These are phyloP conservation scores for Colletotrichum spinosum DNA, from an alignment of 2,329 filamentous ascomycete species.

Conservation along the genomic window DNA sequence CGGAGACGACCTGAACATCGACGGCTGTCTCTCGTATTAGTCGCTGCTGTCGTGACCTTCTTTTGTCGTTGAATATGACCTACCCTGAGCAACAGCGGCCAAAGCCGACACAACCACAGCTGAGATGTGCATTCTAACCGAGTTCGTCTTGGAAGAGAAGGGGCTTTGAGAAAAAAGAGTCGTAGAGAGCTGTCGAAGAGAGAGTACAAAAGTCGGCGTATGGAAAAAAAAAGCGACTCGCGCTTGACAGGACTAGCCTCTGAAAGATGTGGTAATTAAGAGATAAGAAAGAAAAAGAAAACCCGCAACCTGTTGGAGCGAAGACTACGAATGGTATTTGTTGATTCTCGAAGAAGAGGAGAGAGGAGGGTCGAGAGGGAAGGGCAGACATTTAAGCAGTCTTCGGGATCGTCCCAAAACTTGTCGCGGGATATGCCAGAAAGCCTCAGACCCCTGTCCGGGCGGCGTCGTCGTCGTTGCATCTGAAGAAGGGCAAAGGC, in stretches of 20 bases:
- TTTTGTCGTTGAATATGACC: conserved; percentile 22
- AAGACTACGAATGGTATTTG: conserved; percentile 16
- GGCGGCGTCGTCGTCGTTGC: conserved; percentile 35
- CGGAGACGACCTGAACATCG: conserved; percentile 72
- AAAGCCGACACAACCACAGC: conserved; percentile 60
- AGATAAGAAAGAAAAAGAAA: conserved; percentile 44
- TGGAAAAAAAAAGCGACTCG: conserved; percentile 54
- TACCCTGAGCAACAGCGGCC: conserved; percentile 60
- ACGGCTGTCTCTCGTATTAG: conserved; percentile 43
- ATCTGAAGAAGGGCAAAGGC: conserved; percentile 23
- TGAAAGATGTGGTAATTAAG: conserved; percentile 41
- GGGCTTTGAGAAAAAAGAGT: conserved; percentile 36
- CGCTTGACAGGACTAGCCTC: conserved; percentile 65
- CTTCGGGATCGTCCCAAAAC: conserved; percentile 51
- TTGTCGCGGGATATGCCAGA: conserved; percentile 19
- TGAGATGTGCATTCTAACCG: conserved; percentile 64
- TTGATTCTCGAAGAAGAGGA: conserved; percentile 37
- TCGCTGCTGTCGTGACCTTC: neutral
- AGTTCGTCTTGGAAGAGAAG: conserved; percentile 39
- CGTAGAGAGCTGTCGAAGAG: conserved; percentile 35
- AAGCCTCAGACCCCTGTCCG: conserved; percentile 44
- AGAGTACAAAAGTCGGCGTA: conserved; percentile 38
- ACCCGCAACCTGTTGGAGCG: conserved; percentile 17
- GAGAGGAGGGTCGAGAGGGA: conserved; percentile 41
- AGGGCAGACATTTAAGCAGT: conserved; percentile 57